Percentiles rank a stretch among this genome's conserved stretches.
These are phyloP conservation scores for Cutaneotrichosporon sp. DNA, from an alignment of 1,284 basidiomycete genomes.

Conservation along the genomic window DNA sequence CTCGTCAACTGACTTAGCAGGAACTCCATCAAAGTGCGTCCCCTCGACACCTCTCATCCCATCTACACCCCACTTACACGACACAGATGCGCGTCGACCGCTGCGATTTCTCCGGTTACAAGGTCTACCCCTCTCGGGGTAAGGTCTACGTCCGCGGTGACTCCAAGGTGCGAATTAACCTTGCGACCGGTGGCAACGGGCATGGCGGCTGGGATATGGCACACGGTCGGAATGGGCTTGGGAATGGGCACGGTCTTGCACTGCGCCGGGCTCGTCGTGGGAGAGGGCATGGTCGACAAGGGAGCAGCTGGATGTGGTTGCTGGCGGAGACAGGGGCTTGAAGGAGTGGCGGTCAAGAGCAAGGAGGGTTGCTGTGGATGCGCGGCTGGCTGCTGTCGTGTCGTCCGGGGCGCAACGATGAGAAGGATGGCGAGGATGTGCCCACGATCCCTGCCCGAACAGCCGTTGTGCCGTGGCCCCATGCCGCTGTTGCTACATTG, in stretches of 20 bases:
- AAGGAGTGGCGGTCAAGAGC: neutral
- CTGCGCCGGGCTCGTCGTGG: too few relatives aligned
- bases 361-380: neutral
- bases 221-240: too few relatives aligned
- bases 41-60: neutral
- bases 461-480: neutral
- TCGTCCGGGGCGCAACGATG: too few relatives aligned
- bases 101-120: conserved; percentile 91
- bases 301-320: too few relatives aligned
- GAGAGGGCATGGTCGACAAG: too few relatives aligned
- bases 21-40: conserved; percentile 5
- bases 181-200: too few relatives aligned
- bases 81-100: conserved; percentile 82
- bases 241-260: too few relatives aligned
- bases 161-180: conserved; percentile 85
- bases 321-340: too few relatives aligned
- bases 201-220: too few relatives aligned
- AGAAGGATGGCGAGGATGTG: neutral
- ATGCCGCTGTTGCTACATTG: neutral
- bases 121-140: conserved; percentile 95
- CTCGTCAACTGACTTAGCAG: conserved; percentile 4
- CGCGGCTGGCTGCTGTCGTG: neutral
- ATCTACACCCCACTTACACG: conserved; percentile 1
- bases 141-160: conserved; percentile 93
- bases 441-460: neutral